Base-by-base conservation (phyloP, 495 filamentous ascomycete species). In the Aspergillus sclerotioniger region DNA sequence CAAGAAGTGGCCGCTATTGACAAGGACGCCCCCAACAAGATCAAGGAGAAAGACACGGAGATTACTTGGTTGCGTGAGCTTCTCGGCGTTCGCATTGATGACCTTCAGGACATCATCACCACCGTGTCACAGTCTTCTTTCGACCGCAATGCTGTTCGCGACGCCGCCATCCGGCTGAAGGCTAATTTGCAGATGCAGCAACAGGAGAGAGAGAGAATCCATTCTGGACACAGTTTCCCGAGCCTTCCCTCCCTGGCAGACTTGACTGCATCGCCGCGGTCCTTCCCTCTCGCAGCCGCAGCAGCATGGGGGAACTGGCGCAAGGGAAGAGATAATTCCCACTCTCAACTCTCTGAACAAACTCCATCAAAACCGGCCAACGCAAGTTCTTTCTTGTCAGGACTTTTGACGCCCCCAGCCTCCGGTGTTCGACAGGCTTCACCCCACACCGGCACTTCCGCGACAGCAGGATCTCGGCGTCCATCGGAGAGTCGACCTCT, bases 131-230 rank as follows among this genome's bases (percentile, higher is more conserved):
- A 85, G 53, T 88, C 91, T 2, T 74, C 80, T 37, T 91, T 88
- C 68, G 86, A 97, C 74, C 80, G 82, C 33, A 82, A 89, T 58
- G 80, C 82, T 15, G 87, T 96, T 54, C 88, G 87, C 59, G 92
- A 98, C 68, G 90, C 91, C 9, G 91, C 92, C 32, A 96, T 97
- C 62, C 86, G 94, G 8, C 83, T 98, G 56, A 91, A 90, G 66
- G 89, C 95, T 17, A 97, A 94, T 64, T 80, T 98, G 16, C 90
- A 98, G 69, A 98, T 98, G 94, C 92, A 98, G 65, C 90, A 90
- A 70, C 91, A 96, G 66, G 94, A 96, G 69, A 88, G 88, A 17
- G 95, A 98, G 65, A 78, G 89, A 54, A 82, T 88, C 6, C 62
- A 76, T 47, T 66, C 71, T 21, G 78, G 78, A 13, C 75, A 79